Base-by-base conservation (phyloP, 2,329 filamentous ascomycete genomes). In the Hansfordia pulvinata region DNA sequence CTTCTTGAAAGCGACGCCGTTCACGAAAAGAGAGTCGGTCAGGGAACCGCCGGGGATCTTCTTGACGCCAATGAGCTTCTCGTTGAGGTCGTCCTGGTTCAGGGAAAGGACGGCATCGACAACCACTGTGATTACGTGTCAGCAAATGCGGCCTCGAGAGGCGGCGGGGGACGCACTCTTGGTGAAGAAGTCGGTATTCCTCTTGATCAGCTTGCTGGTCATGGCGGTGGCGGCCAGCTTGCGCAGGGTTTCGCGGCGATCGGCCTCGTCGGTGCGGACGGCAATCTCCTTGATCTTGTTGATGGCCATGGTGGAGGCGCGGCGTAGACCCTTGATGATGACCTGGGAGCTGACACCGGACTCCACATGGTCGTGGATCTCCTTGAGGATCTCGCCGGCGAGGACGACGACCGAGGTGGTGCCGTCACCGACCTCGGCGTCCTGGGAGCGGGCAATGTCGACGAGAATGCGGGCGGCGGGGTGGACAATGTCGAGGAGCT, bases 231-330 rank as follows among this genome's bases (percentile, higher is more conserved):
- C 84, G 17, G 90, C 90, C 42, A 98, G 65, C 59, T 93, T 93
- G 52, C 65, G 60, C 34, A 98, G 68, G 21, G 86, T 96, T 43
- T 94, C 86, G 42, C 82, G 74, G 57, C 78, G 80, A 57, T 81
- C 88, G 32, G 66, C 71, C 52, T 93, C 84, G 40, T 74, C 70
- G 29, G 84, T 86, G 57, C 76, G 76, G 40, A 96, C 73, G 25
- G 86, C 80, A 53, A 98, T 93, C 61, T 98, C 90, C 69, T 92
- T 93, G 54, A 98, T 78, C 68, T 94, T 96, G 68, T 96, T 96
- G 53, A 96, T 84, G 11, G 90, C 88, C 73, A 96, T 82, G 39
- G 69, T 62, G 26, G 78, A 83, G 8, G 88, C 83, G 60, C 78
- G 83, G 58, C 90, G 72, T 52, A 98, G 62, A 33, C 84, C 88